Percentiles rank a stretch among this genome's conserved stretches.
Conservation (phyloP, 1,139 yeast genomes). For the Zygoascus sp. region DNA sequence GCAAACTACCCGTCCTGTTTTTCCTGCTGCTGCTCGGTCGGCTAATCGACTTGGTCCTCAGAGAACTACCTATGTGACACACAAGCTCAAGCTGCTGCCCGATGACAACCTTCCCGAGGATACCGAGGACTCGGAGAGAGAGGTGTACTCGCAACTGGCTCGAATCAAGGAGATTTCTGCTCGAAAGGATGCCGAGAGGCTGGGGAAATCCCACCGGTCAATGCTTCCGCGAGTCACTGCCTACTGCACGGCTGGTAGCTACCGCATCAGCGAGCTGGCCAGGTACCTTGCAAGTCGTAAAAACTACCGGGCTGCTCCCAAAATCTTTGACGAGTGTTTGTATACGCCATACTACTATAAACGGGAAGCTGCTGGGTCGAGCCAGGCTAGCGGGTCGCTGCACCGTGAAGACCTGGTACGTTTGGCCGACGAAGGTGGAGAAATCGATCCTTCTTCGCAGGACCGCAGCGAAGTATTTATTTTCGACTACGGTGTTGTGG, state of each 20-base stretch:
- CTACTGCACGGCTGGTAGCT: conserved; percentile 91
- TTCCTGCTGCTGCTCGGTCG: conserved; percentile 13
- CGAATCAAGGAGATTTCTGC: conserved; percentile 89
- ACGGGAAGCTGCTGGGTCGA: conserved; percentile 47
- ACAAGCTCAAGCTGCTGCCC: conserved; percentile 79
- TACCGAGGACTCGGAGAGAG: conserved; percentile 40
- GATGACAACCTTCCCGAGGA: conserved; percentile 52
- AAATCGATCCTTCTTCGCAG: conserved; percentile 73
- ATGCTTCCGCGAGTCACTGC: conserved; percentile 77
- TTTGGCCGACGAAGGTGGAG: conserved; percentile 91
- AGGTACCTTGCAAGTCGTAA: conserved; percentile 82
- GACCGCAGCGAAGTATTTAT: conserved; percentile 72
- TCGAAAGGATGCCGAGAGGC: conserved; percentile 85
- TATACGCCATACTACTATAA: conserved; percentile 80
- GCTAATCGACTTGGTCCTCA: conserved; percentile 64
- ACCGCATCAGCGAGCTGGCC: conserved; percentile 77
- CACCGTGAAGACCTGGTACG: conserved; percentile 54
- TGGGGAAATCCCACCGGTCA: conserved; percentile 81
- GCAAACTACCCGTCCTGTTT: conserved; percentile 1
- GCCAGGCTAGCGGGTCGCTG: not conserved
- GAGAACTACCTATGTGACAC: conserved; percentile 82
- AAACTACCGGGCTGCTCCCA: conserved; percentile 66
- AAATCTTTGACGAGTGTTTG: conserved; percentile 86
- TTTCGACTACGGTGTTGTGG: conserved; percentile 92
- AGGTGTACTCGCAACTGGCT: conserved; percentile 77